Base-by-base conservation (phyloP, 2,329 filamentous ascomycete species). In the Cadophora gregata region DNA sequence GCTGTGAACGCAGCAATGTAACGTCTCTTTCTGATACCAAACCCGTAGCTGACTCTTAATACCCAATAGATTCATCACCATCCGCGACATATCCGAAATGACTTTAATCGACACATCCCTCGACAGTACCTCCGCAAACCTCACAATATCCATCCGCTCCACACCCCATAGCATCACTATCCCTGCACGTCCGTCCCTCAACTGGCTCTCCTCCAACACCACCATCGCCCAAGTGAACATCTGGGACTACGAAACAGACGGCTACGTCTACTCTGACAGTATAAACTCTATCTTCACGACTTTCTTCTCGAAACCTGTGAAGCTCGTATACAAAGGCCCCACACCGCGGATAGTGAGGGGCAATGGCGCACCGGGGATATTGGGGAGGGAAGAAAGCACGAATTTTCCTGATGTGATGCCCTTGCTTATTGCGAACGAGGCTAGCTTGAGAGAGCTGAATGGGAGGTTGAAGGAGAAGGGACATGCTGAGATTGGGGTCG, bases 341-440 rank as follows among this genome's bases (percentile, higher is more conserved):
- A 82, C 81, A 0, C 82, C 84, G 2, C 83, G 88, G 9, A 77
- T 84, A 1, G 78, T 87, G 8, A 76, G 79, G 27, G 86, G 86
- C 0, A 88, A 88, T 72, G 88, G 85, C n/a, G 79, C 79, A 4
- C 81, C 83, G 1, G 74, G 81, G 1, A 69, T 83, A 1, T 80
- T 89, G 9, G 88, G 88, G n/a, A 81, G 82, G 64, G 80, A 77
- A 0, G 83, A 85, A 69, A 79, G 78, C 3, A 85, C 82, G 14
- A 86, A 82, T 59, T 90, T 90, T 74, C 84, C 88, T 0, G 88
- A 90, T 72, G 80, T 87, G 58, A 83, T 86, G 77, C 84, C 84
- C 3, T 73, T 88, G 7, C 79, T 85, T 59, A 81, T 90, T 47
- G 85, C 83, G 9, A 85, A 81, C 16, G 82, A 87, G 72, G 80